phyloP scores from a whole-genome alignment of 2,329 filamentous ascomycete species.

The Colletotrichum sp. region DNA sequence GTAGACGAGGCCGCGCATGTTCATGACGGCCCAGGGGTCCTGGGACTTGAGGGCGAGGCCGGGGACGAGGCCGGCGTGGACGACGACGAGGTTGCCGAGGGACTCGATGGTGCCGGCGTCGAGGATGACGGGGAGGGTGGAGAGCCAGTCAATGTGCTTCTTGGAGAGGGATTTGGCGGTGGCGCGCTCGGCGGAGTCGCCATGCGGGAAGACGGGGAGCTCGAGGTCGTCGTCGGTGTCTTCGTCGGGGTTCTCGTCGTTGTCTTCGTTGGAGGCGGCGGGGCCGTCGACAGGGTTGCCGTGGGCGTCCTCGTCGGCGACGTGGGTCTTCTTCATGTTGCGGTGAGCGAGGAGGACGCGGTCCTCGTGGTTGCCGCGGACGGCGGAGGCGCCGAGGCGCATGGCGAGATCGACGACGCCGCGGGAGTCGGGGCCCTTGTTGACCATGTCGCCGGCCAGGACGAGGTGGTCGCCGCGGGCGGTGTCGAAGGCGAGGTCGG shows the following conservation, averaged over 20 bases:
- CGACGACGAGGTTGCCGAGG: conserved; percentile 64
- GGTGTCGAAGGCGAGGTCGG: conserved; percentile 66
- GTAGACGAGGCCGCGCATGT: conserved; percentile 81
- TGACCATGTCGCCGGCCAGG: conserved; percentile 79
- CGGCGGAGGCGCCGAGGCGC: conserved; percentile 74
- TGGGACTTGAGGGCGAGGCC: conserved; percentile 72
- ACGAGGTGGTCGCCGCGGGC: conserved; percentile 71
- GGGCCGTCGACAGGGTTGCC: conserved; percentile 23
- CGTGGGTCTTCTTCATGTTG: conserved; percentile 36
- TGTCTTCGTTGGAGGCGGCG: conserved; percentile 27
- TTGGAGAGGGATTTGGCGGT: conserved; percentile 57
- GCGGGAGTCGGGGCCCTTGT: conserved; percentile 83
- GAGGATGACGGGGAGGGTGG: conserved; percentile 78
- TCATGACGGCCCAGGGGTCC: conserved; percentile 85
- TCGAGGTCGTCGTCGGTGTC: conserved; percentile 23
- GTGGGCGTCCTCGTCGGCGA: conserved; percentile 21
- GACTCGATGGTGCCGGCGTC: conserved; percentile 66
- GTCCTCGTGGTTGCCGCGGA: conserved; percentile 95
- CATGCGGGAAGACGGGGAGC: conserved; percentile 30
- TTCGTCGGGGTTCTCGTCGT: conserved; percentile 28
- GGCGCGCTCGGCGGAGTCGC: conserved; percentile 51
- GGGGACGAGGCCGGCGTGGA: conserved; percentile 86
- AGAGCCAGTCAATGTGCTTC: conserved; percentile 72
- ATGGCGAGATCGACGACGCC: conserved; percentile 81
- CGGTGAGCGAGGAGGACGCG: conserved; percentile 73